Evolutionary conservation across 352 stramenopile species (phyloP).

Genomic region (Globisporangium irregulare): DNA sequence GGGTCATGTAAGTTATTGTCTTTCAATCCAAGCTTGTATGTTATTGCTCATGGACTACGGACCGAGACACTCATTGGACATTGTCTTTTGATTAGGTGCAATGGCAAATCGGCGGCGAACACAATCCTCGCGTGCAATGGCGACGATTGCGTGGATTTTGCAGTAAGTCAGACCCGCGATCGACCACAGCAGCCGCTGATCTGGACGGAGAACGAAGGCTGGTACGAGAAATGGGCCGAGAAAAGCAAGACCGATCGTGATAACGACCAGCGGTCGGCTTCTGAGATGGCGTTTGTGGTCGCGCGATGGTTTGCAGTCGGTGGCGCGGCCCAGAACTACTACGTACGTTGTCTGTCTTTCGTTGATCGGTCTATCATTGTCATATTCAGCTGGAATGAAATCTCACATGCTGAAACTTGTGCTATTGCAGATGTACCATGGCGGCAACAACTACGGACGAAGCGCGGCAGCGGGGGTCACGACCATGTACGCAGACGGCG

Average conservation of each 20-base stretch:
- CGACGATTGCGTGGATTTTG: conserved; percentile 69
- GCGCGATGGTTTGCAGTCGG: conserved; percentile 69
- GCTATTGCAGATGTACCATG: conserved; percentile 65
- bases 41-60: not conserved
- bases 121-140: conserved; percentile 67
- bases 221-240: conserved; percentile 66
- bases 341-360: conserved; percentile 33
- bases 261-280: conserved; percentile 43
- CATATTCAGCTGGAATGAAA: not conserved
- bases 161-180: conserved; percentile 35
- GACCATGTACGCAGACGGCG: conserved; percentile 68
- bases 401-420: not conserved
- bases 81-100: conserved; percentile 35
- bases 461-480: conserved; percentile 57
- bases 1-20: conserved; percentile 62
- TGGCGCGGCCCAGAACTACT: conserved; percentile 67
- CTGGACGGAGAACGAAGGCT: conserved; percentile 79
- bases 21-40: not conserved
- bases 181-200: conserved; percentile 48
- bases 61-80: not conserved
- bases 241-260: conserved; percentile 26
- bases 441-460: conserved; percentile 73
- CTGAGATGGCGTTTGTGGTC: conserved; percentile 58
- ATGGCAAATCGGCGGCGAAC: conserved; percentile 57
- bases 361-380: not conserved